Evolutionary conservation across 1,139 yeast genomes (phyloP).

Genomic region (Geotrichum europaeum): DNA sequence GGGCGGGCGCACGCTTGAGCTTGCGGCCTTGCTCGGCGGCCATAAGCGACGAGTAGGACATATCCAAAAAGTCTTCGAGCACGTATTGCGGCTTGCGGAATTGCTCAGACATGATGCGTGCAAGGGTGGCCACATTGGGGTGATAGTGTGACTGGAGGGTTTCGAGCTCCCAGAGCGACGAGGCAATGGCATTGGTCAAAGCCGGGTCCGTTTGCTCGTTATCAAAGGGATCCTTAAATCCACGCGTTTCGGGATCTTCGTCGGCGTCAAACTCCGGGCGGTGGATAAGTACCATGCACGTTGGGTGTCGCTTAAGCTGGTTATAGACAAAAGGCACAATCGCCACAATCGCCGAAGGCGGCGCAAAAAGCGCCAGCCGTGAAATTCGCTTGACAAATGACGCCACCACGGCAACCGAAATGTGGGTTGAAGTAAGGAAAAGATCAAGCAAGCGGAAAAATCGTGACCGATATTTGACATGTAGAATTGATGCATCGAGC

Average conservation of each 20-base stretch:
- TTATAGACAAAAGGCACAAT: slow-evolving; percentile 89
- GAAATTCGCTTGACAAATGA: slow-evolving; percentile 82
- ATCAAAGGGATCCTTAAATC: slow-evolving; percentile 62
- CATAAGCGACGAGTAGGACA: slow-evolving; percentile 72
- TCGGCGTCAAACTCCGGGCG: slow-evolving; percentile 36
- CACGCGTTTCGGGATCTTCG: slow-evolving; percentile 19
- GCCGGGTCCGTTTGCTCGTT: slow-evolving; percentile 64
- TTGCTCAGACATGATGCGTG: slow-evolving; percentile 82
- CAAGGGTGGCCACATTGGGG: slow-evolving; percentile 90
- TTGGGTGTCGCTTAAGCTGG: slow-evolving; percentile 81
- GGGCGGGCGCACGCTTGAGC: slow-evolving; percentile 64
- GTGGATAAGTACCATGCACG: slow-evolving; percentile 87
- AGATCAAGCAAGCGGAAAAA: slow-evolving; percentile 82
- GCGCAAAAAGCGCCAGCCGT: slow-evolving; percentile 66
- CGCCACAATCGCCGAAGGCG: slow-evolving; percentile 85
- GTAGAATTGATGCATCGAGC: slow-evolving; percentile 63
- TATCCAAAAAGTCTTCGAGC: slow-evolving; percentile 90
- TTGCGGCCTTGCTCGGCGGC: slow-evolving; percentile 69
- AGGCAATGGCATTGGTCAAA: slow-evolving; percentile 68
- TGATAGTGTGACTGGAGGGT: slow-evolving; percentile 83
- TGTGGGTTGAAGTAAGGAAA: slow-evolving; percentile 80
- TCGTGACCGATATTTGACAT: slow-evolving; percentile 76
- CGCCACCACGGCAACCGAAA: slow-evolving; percentile 77
- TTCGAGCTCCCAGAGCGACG: slow-evolving; percentile 90
- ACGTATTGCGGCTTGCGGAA: slow-evolving; percentile 81